Conservation (phyloP, 768 basidiomycete genomes). For the Russula foetens region DNA sequence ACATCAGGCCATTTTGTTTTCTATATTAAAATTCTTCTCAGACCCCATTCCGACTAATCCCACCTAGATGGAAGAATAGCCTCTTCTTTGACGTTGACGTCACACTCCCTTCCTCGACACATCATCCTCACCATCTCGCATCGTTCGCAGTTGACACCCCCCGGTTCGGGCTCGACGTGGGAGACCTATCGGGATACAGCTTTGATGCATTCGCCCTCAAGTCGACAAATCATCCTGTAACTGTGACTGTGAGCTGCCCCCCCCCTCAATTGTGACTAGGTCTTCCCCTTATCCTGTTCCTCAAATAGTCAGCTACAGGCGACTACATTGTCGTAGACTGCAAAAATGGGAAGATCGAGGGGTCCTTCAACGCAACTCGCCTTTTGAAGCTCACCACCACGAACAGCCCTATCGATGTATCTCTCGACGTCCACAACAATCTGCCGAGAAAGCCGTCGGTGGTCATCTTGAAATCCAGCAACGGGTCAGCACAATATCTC, state of each 20-base stretch:
- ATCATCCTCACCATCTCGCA: background rate
- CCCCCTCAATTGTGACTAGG: background rate
- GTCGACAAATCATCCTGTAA: background rate
- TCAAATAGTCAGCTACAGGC: background rate
- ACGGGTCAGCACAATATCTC: background rate
- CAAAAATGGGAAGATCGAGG: conserved; percentile 3
- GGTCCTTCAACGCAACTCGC: background rate
- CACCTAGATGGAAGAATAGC: background rate
- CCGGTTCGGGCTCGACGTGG: background rate
- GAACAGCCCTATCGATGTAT: background rate
- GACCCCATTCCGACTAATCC: conserved; percentile 2
- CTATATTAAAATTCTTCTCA: background rate
- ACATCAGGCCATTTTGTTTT: background rate
- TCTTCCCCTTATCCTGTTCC: background rate
- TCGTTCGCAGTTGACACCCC: background rate
- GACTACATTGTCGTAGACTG: background rate
- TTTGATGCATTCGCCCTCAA: background rate
- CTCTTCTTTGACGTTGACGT: conserved; percentile 4
- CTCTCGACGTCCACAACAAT: background rate
- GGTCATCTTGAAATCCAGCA: background rate
- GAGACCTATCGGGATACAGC: background rate
- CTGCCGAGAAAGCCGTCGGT: background rate
- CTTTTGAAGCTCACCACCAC: background rate
- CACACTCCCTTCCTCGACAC: background rate
- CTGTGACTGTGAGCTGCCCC: background rate